Evolutionary conservation across 371 early-diverging fungal genomes (phyloP).

Genomic region (Apophysomyces ossiformis): DNA sequence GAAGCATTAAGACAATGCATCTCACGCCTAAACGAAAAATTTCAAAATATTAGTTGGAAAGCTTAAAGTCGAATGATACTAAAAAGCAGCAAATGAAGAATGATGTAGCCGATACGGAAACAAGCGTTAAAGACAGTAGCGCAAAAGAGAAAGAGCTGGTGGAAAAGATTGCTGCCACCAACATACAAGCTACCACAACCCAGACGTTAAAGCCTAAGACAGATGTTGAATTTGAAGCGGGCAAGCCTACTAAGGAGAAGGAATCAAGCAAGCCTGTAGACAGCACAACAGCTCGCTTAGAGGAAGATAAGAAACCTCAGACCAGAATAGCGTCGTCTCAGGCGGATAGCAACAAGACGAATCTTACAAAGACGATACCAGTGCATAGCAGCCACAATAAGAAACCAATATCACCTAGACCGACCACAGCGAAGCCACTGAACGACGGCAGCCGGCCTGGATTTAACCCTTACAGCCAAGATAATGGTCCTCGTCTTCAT

Average conservation of each 20-base stretch:
- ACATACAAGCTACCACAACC: neutral
- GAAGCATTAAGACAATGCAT: neutral
- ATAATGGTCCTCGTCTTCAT: neutral
- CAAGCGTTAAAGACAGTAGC: neutral
- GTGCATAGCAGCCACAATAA: neutral
- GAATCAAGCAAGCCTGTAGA: neutral
- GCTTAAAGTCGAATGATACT: neutral
- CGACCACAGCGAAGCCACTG: neutral
- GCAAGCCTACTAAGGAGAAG: neutral
- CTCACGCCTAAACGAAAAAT: slow-evolving; percentile 2
- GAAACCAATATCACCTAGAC: slow-evolving; percentile 1
- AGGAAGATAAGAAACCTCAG: neutral
- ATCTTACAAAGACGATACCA: neutral
- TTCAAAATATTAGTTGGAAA: slow-evolving; percentile 1
- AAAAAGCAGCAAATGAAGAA: neutral
- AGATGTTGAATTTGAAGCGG: neutral
- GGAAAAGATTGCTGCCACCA: neutral
- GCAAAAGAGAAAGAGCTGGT: neutral
- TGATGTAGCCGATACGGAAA: neutral
- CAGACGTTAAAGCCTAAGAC: neutral
- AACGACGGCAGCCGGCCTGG: neutral
- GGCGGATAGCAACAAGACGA: neutral
- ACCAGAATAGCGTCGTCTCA: neutral
- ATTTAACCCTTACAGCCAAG: neutral
- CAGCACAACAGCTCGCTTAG: neutral